Evolutionary conservation across 2,329 filamentous ascomycete species (phyloP), one percentile per base, ranked within the genome.

Genomic region (Cadophora gregata): DNA sequence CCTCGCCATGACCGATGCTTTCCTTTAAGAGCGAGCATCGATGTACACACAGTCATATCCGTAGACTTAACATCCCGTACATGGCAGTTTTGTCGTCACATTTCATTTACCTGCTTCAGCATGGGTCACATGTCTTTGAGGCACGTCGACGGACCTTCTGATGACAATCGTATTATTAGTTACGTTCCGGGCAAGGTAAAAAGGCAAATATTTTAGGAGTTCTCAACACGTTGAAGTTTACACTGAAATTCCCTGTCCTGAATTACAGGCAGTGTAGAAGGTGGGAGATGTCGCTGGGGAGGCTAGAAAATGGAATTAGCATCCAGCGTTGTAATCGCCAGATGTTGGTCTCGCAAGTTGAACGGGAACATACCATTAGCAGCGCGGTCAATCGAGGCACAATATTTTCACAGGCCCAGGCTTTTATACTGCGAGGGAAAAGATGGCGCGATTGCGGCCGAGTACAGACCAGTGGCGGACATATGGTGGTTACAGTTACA

Each of bases 61-160:
- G 50, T 72, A 73, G 14, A 63, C 66, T 27, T 59, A 42, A 61
- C 72, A 74, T 42, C 65, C 69, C 19, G 67, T 59, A 31, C 72
- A 73, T 10, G 72, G 72, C n/a, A 63, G 36, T 6, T n/a, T 62
- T 48, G 3, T 64, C 68, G 36, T 75, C 71, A 62, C 73, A 74
- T 63, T 73, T 74, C 29, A 70, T 67, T 53, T 74, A 73, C 27
- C 73, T 67, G 45, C 69, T 69, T 25, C 72, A 65, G 59, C 75
- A 73, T 64, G 73, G 63, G n/a, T 51, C 64, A 45, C 72, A 74
- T 10, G 72, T 70, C 64, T 70, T 72, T 24, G 67, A 59, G 12
- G 62, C 64, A 21, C 70, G 65, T 48, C 68, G 70, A 3, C 69
- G 65, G 19, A 67, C 62, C 36, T 45, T 64, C 38, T 42, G 38